Evolutionary conservation across 306 rosid genomes (phyloP).

Genomic region (Inga laurina): DNA sequence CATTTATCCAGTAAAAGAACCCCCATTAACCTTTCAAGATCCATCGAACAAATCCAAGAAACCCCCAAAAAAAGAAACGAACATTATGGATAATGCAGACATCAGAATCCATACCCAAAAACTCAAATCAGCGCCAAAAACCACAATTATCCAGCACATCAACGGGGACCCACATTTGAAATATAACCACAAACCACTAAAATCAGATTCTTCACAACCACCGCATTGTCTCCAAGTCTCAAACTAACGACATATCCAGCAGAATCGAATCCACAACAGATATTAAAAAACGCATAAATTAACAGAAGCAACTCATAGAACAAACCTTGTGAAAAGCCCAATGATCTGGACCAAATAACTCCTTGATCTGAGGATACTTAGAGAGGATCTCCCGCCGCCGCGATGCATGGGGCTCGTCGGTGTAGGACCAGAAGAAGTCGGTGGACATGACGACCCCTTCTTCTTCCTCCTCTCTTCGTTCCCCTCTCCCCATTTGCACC

Average conservation of each 20-base stretch:
- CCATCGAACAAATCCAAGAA: not conserved
- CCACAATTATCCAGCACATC: constrained; percentile 6
- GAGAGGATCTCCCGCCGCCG: constrained; percentile 94
- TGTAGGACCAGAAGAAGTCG: constrained; percentile 91
- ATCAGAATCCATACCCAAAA: not conserved
- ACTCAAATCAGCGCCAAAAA: not conserved
- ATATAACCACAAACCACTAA: not conserved
- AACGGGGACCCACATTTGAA: constrained; percentile 13
- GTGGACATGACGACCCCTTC: constrained; percentile 66
- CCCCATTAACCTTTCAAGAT: not conserved
- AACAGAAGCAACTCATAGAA: not conserved
- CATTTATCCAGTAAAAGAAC: not conserved
- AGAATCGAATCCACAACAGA: not conserved
- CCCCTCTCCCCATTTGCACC: constrained; percentile 39
- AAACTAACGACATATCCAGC: not conserved
- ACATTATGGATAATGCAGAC: not conserved
- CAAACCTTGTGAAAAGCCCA: constrained; percentile 72
- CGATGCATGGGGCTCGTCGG: constrained; percentile 92
- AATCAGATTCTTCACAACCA: not conserved
- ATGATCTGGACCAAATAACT: constrained; percentile 84
- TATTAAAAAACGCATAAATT: not conserved
- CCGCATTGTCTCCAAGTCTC: constrained; percentile 30
- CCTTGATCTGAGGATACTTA: constrained; percentile 81
- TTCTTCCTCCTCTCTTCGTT: constrained; percentile 34
- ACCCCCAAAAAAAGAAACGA: not conserved